Evolutionary conservation across 805 yeast genomes (phyloP), one percentile per base, ranked within the genome.

Genomic region (Candida boleticola): DNA sequence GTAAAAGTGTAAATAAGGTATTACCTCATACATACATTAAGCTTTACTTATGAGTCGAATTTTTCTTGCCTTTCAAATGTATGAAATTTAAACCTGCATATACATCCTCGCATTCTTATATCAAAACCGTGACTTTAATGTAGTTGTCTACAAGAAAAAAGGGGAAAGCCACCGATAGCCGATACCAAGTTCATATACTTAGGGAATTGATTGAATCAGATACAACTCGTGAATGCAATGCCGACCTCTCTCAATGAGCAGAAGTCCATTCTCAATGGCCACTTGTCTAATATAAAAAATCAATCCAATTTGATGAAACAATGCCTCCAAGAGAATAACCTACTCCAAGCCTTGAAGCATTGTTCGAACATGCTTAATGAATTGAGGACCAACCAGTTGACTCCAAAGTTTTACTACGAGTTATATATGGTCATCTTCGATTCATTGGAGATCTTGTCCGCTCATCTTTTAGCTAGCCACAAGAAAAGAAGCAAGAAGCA

Each of bases 321-420:
- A 54, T 78, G 88, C 52, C 71, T 92, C 44, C 83, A 81, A 44
- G 71, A 79, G 10, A 63, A 66, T 46, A 80, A 80, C 55, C 73
- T 92, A 40, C 82, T 92, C 80, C 95, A 84, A 57, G 96, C 97
- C 1, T 65, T 93, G 44, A 87, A 89, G 53, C 93, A 89, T 58
- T 88, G 95, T 26, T 80, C 95, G 25, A 79, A 83, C 22, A 80
- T 89, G 67, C 71, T 93, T 41, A 80, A 82, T 26, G 97, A 90
- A 63, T 68, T 92, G 40, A 73, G 97, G 41, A 85, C 92, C 3
- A 79, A 83, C 38, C 71, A 73, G 36, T 69, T 89, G 44, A 74
- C 88, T 2, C 97, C 99, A 0, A 89, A 89, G 58, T 90, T 87
- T 61, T 93, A 93, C 72, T 93, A 93, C 61, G 98, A 90, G 62